Evolutionary conservation across 768 basidiomycete genomes (phyloP), one percentile per base, ranked within the genome.

Genomic region (Amanita rimosa): DNA sequence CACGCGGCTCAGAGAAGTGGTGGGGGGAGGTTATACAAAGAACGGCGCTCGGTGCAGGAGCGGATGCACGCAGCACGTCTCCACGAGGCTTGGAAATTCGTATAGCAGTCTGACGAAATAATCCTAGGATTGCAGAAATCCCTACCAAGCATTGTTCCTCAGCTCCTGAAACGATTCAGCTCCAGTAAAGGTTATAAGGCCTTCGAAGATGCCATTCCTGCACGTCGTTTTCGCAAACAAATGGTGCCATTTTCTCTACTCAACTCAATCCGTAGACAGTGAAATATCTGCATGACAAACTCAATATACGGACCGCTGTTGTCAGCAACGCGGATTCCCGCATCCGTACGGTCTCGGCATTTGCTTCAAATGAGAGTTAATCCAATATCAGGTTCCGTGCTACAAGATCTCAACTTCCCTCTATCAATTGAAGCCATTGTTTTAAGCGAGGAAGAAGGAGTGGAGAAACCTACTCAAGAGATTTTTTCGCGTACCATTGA

Each of bases 11-110:
- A 41, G 60, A 72, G 27, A 62, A 58, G 2, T 90, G 85, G 86
- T 91, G 88, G 88, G 61, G 67, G n/a, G 80, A 85, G 53, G 85
- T 91, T 34, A 81, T 91, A 52, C 69, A 68, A 49, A 66, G 75
- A 50, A 90, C 88, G 33, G 87, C 86, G 14, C 62, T 86, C 2
- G 85, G 79, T 3, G 85, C 87, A 37, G 85, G 85, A 1, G 87
- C 80, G 3, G 68, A 83, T 62, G 60, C 73, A 42, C 59, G 66
- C 56, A 73, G 83, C 81, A 52, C 53, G 67, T 57, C 4, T 36
- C 19, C 13, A 14, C 11, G 22, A 16, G 45, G 26, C 13, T 22
- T 34, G 46, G 24, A 14, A 46, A 16, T 5, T 52, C 26, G 43
- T 22, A 22, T 21, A 6, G 11, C 17, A 35, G 14, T 21, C 43